Percentiles rank a stretch among this genome's conserved stretches.
Conservation (phyloP, 768 basidiomycete species). For the Heimioporus sp. region DNA sequence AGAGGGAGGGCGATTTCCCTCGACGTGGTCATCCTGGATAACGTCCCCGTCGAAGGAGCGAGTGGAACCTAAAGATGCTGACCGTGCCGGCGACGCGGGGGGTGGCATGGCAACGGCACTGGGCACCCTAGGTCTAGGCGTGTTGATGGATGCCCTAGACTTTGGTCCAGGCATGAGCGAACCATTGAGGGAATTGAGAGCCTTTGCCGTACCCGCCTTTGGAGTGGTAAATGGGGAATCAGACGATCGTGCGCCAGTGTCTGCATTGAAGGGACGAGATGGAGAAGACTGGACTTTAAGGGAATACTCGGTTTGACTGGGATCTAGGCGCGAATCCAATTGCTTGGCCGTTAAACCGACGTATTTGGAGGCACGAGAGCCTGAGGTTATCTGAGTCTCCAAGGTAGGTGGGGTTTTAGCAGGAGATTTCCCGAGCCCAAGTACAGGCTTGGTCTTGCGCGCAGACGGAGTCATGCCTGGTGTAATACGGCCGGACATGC, state of each 20-base stretch:
- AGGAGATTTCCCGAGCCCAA: conserved; percentile 35
- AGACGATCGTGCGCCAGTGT: conserved; percentile 36
- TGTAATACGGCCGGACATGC: conserved; percentile 47
- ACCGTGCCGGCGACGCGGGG: conserved; percentile 57
- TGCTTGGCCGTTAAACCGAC: conserved; percentile 83
- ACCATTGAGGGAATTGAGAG: conserved; percentile 9
- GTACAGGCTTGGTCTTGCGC: conserved; percentile 31
- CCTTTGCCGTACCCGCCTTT: conserved; percentile 44
- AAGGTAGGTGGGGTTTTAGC: conserved; percentile 18
- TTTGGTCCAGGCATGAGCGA: conserved; percentile 24
- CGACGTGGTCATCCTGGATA: conserved; percentile 9
- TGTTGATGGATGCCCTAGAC: conserved; percentile 37
- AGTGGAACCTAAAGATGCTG: conserved; percentile 33
- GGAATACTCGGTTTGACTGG: conserved; percentile 17
- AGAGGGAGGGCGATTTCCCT: conserved; percentile 16
- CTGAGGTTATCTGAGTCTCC: conserved; percentile 62
- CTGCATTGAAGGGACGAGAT: conserved; percentile 36
- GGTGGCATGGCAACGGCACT: conserved; percentile 82
- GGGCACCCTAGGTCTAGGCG: conserved; percentile 65
- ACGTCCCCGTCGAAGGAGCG: conserved; percentile 37
- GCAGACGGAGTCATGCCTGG: conserved; percentile 36
- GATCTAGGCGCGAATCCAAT: conserved; percentile 46
- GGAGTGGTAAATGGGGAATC: conserved; percentile 69
- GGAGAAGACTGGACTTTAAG: conserved; percentile 34
- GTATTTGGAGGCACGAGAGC: conserved; percentile 84